Percentiles rank a stretch among this genome's conserved stretches.
Evolutionary conservation across 495 filamentous ascomycete genomes (phyloP).

Genomic region (Pyronema omphalodes): DNA sequence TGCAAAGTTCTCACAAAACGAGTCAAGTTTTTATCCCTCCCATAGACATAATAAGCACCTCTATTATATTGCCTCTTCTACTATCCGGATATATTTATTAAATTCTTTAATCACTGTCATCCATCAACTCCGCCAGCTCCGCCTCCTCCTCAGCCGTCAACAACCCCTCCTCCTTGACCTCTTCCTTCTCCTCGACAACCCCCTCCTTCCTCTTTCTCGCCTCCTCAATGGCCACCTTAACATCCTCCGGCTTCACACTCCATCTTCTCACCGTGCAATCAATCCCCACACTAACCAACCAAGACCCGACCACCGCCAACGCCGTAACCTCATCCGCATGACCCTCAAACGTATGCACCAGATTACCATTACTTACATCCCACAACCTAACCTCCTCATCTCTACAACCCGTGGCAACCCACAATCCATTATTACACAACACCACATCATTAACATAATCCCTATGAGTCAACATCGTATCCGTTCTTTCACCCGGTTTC

Average conservation of each 20-base stretch:
- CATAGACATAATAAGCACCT: too few relatives aligned
- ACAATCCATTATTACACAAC: slow-evolving; percentile 48
- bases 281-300: slow-evolving; percentile 62
- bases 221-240: slow-evolving; percentile 42
- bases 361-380: slow-evolving; percentile 54
- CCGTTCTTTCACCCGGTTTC: slow-evolving; percentile 31
- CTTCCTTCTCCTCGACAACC: slow-evolving; percentile 24
- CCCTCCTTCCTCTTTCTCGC: slow-evolving; percentile 29
- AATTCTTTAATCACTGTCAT: slow-evolving; percentile 36
- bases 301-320: slow-evolving; percentile 42
- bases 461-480: slow-evolving; percentile 56
- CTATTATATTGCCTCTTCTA: too few relatives aligned
- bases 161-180: slow-evolving; percentile 28
- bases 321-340: slow-evolving; percentile 89
- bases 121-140: slow-evolving; percentile 78
- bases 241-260: slow-evolving; percentile 44
- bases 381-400: slow-evolving; percentile 86
- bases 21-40: too few relatives aligned
- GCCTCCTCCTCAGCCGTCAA: slow-evolving; percentile 69
- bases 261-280: slow-evolving; percentile 76
- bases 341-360: slow-evolving; percentile 59
- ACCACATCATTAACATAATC: slow-evolving; percentile 78
- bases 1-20: too few relatives aligned
- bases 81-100: too few relatives aligned
- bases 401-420: slow-evolving; percentile 75